Evolutionary conservation across 164 flowering plant genomes (phyloP).

Genomic region (Platanus orientalis): DNA sequence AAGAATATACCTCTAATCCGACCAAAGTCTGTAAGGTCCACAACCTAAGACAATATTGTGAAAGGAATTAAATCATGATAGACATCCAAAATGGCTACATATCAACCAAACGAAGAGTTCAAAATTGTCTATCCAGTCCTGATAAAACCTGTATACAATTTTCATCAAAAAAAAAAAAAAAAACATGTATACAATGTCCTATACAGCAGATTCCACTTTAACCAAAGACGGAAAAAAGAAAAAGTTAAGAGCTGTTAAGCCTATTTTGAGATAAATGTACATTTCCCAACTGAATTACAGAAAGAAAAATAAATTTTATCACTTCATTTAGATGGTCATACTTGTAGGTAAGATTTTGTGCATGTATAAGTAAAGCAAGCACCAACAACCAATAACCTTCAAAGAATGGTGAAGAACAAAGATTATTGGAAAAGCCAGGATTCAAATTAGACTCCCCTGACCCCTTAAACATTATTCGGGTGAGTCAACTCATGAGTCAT

Average conservation of each 20-base stretch:
- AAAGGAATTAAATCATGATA: conserved; percentile 2
- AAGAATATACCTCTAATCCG: conserved; percentile 60
- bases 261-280: not conserved
- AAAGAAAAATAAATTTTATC: not conserved
- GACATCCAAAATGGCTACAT: not conserved
- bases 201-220: not conserved
- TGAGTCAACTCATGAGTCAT: no score
- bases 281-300: not conserved
- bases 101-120: not conserved
- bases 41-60: conserved; percentile 38
- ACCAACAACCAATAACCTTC: not conserved
- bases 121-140: not conserved
- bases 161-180: no score
- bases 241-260: not conserved
- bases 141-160: not conserved
- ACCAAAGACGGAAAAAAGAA: not conserved
- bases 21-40: conserved; percentile 70
- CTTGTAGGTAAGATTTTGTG: no score
- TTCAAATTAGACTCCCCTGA: no score
- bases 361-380: not conserved
- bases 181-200: not conserved
- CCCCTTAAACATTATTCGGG: no score
- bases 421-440: no score
- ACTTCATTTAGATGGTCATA: not conserved
- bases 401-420: no score